phyloP scores from a whole-genome alignment of 108 stramenopile genomes.

The Pseudonitzschia pungens region DNA sequence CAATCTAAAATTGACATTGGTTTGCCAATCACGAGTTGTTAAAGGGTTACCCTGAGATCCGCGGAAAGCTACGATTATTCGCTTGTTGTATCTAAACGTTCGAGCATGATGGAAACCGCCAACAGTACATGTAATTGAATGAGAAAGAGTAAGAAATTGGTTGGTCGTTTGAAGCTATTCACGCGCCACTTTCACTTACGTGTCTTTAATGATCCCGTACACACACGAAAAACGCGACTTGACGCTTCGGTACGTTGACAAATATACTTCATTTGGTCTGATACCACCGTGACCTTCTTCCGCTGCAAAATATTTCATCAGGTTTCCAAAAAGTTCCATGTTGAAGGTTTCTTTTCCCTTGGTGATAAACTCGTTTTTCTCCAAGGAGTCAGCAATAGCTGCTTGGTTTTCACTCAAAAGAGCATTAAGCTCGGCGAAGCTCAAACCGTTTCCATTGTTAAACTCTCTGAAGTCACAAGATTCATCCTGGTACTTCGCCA shows the following conservation, averaged over 20 bases:
- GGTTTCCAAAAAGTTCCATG: neutral
- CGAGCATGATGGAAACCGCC: neutral
- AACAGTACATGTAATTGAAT: no score
- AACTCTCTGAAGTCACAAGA: neutral
- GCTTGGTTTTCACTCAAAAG: neutral
- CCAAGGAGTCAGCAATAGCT: neutral
- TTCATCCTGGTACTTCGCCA: neutral
- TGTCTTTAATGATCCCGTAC: neutral
- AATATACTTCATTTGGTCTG: neutral
- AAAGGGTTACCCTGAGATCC: neutral
- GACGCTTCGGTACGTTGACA: neutral
- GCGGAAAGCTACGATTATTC: constrained; percentile 7
- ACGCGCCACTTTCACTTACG: neutral
- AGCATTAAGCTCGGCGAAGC: neutral
- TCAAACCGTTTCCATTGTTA: constrained; percentile 7
- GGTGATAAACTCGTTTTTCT: neutral
- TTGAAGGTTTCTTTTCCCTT: neutral
- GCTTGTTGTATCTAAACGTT: neutral
- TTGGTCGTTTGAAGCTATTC: neutral
- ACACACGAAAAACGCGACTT: neutral
- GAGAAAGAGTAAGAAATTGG: neutral
- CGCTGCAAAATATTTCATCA: neutral
- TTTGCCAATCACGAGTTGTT: constrained; percentile 5
- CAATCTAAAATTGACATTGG: neutral
- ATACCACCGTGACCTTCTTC: neutral